These are phyloP conservation scores for Sugiyamaella americana DNA, from an alignment of 805 yeast genomes.

Conservation along the genomic window DNA sequence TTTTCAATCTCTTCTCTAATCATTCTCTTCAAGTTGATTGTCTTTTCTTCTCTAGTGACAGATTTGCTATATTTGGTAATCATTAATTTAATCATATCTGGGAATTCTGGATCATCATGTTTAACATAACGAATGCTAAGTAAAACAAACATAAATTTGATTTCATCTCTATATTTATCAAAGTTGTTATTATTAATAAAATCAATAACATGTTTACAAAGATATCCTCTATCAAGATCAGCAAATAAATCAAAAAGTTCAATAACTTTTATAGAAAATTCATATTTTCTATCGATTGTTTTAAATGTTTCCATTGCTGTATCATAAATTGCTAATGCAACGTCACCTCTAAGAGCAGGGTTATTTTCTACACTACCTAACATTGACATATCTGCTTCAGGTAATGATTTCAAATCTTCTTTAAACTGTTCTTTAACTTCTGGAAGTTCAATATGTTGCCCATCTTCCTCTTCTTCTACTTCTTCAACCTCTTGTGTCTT, in stretches of 20 bases:
- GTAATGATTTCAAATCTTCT: slow-evolving; percentile 54
- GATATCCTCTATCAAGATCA: slow-evolving; percentile 60
- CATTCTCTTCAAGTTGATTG: slow-evolving; percentile 19
- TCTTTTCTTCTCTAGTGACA: slow-evolving; percentile 11
- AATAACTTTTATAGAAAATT: slow-evolving; percentile 44
- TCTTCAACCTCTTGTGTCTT: slow-evolving; percentile 28
- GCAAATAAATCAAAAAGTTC: slow-evolving; percentile 61
- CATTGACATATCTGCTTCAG: slow-evolving; percentile 81
- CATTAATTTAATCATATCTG: slow-evolving; percentile 57
- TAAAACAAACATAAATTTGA: slow-evolving; percentile 35
- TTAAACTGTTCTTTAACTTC: slow-evolving; percentile 50
- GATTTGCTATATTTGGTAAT: slow-evolving; percentile 51
- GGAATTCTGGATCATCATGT: slow-evolving; percentile 40
- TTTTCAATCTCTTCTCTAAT: slow-evolving; percentile 24
- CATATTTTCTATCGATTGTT: slow-evolving; percentile 33
- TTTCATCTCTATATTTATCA: slow-evolving; percentile 22
- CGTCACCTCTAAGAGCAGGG: slow-evolving; percentile 70
- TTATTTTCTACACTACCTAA: slow-evolving; percentile 81
- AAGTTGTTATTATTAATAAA: slow-evolving; percentile 40
- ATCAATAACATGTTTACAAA: slow-evolving; percentile 58
- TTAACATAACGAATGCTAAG: slow-evolving; percentile 57
- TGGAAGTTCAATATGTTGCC: slow-evolving; percentile 38
- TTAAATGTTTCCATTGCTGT: slow-evolving; percentile 43
- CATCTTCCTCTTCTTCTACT: slow-evolving; percentile 30
- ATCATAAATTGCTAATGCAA: slow-evolving; percentile 66